Base-by-base conservation (phyloP, 2,329 filamentous ascomycete genomes). In the Verticillium isaacii region DNA sequence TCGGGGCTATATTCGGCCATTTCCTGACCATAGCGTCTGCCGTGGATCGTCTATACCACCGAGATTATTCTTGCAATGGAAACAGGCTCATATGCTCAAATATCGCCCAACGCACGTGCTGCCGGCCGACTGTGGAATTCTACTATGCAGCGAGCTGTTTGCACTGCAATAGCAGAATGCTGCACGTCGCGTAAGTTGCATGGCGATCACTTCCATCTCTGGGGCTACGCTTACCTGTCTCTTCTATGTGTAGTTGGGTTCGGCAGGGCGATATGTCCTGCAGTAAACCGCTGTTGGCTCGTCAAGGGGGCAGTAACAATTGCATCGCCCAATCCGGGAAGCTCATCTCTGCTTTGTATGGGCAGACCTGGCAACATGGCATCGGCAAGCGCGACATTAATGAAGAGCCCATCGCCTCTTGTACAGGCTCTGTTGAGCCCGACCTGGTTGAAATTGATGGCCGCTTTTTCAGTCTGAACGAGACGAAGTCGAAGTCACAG, bases 401-500 rank as follows among this genome's bases (percentile, higher is more conserved):
- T 29, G 25, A 15, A 1, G 55, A 34, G n/a, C 55, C n/a, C 3
- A 23, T 23, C 17, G 12, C 25, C 5, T 37, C 17, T 11, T 57
- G 55, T 25, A 57, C 25, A 4, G 55, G n/a, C 3, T 34, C 55
- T 3, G 55, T 57, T 17, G 55, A 57, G 34, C 55, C 55, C 19
- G 55, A 57, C 55, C 19, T 57, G 8, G 32, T 57, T 9, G 55
- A 57, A 25, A 57, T 57, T 57, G 55, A 57, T 32, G 55, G 55
- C 34, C 55, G 14, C 7, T 57, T 34, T 9, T 57, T 57, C 55
- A 37, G 34, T 25, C 8, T 57, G 7, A 57, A 57, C 19, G 55
- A 57, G 17, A 57, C 55, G n/a, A 29, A 32, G 55, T 23, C 55
- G 15, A 11, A 57, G n/a, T 7, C 34, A 3, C 25, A 57, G 17